These are phyloP conservation scores for Tricholoma flavovirens DNA, from an alignment of 768 basidiomycete species.

Conservation along the genomic window DNA sequence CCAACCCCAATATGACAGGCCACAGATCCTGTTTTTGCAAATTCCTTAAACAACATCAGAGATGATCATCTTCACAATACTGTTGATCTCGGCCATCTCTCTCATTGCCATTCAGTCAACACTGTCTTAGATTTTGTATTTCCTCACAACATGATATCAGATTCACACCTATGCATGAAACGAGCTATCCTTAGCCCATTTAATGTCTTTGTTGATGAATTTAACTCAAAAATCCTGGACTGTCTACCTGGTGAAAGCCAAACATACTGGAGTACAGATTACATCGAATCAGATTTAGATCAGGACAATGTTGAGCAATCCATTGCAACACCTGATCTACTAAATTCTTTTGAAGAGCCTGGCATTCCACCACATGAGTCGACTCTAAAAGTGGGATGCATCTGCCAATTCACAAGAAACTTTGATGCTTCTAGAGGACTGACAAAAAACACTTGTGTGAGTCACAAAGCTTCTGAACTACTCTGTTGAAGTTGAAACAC, in stretches of 20 bases:
- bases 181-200: not conserved
- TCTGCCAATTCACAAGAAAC: slow-evolving; percentile 33
- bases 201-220: not conserved
- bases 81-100: not conserved
- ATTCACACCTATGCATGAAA: not conserved
- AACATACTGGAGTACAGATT: not conserved
- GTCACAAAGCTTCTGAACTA: not conserved
- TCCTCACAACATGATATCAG: not conserved
- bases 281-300: not conserved
- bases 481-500: not conserved
- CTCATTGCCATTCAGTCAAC: not conserved
- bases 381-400: slow-evolving; percentile 23
- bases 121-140: not conserved
- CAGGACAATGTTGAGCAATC: not conserved
- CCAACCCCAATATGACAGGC: not conserved
- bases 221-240: not conserved
- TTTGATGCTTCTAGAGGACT: slow-evolving; percentile 30
- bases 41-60: not conserved
- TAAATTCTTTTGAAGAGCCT: not conserved
- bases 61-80: not conserved
- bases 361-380: slow-evolving; percentile 9
- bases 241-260: not conserved
- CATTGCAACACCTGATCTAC: not conserved
- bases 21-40: not conserved
- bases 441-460: slow-evolving; percentile 30